phyloP scores from a whole-genome alignment of 2,329 filamentous ascomycete genomes.

The Penicillium nordicum region DNA sequence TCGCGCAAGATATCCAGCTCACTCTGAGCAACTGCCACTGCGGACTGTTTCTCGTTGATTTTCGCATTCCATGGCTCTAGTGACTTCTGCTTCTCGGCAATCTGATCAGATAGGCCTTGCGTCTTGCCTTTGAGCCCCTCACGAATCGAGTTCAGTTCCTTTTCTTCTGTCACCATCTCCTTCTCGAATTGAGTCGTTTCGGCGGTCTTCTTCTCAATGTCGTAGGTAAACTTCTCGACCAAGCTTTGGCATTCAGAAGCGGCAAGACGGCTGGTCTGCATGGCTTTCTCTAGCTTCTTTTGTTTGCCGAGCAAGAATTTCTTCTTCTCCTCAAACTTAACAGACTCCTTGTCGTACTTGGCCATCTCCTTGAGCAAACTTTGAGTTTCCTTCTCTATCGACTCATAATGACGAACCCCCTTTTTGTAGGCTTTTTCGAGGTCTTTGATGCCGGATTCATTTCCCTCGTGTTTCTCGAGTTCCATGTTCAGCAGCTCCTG shows the following conservation, averaged over 20 bases:
- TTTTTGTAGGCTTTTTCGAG: conserved; percentile 80
- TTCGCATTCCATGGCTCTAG: conserved; percentile 96
- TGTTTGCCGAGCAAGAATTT: conserved; percentile 89
- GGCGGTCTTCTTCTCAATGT: conserved; percentile 71
- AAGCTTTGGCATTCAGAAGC: conserved; percentile 71
- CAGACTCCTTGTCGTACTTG: conserved; percentile 90
- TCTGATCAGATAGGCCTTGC: conserved; percentile 87
- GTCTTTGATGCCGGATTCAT: conserved; percentile 83
- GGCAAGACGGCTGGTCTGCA: conserved; percentile 71
- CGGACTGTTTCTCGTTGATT: conserved; percentile 92
- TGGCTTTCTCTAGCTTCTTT: conserved; percentile 90
- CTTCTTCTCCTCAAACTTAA: conserved; percentile 96
- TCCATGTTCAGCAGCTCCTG: conserved; percentile 82
- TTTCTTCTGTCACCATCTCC: conserved; percentile 73
- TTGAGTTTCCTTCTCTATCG: conserved; percentile 77
- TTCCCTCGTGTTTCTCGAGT: conserved; percentile 85
- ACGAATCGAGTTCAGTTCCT: conserved; percentile 76
- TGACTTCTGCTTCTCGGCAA: conserved; percentile 85
- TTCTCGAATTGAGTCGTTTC: conserved; percentile 75
- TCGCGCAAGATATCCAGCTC: conserved; percentile 89
- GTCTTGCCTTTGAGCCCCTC: conserved; percentile 93
- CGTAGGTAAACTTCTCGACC: conserved; percentile 71
- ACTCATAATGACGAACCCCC: conserved; percentile 78
- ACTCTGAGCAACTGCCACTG: conserved; percentile 90
- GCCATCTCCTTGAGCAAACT: conserved; percentile 78